Percentiles rank a stretch among this genome's conserved stretches.
Conservation (phyloP, 768 basidiomycete species). For the Pholiota conissans region DNA sequence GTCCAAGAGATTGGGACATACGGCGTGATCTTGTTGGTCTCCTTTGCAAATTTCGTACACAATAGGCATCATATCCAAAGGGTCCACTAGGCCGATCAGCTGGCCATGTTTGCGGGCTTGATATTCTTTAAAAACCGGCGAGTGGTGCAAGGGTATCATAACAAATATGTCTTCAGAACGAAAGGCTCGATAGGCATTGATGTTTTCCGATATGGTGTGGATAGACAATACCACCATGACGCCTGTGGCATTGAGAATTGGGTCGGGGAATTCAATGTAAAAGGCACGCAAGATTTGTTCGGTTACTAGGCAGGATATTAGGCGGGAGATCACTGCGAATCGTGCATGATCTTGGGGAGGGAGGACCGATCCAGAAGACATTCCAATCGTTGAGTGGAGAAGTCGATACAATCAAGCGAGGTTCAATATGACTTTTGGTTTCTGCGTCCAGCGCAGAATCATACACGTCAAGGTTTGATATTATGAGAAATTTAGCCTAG, state of each 20-base stretch:
- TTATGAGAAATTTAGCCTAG: not conserved
- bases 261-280: conserved; percentile 39
- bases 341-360: conserved; percentile 44
- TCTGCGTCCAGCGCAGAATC: too few relatives aligned
- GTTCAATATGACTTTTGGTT: not conserved
- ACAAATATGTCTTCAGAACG: conserved; percentile 43
- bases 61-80: conserved; percentile 56
- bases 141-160: conserved; percentile 45
- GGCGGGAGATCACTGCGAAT: conserved; percentile 48
- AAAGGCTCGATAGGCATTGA: conserved; percentile 21
- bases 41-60: conserved; percentile 29
- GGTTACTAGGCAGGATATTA: conserved; percentile 57
- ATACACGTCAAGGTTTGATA: too few relatives aligned
- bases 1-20: conserved; percentile 17
- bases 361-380: conserved; percentile 34
- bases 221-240: conserved; percentile 39
- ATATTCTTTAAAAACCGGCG: conserved; percentile 40
- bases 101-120: conserved; percentile 33
- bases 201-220: conserved; percentile 28
- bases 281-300: conserved; percentile 53
- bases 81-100: conserved; percentile 50
- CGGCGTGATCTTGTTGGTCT: conserved; percentile 23
- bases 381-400: not conserved
- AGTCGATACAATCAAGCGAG: not conserved
- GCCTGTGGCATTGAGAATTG: conserved; percentile 36